Evolutionary conservation across 1,284 basidiomycete genomes (phyloP), one percentile per base, ranked within the genome.

Genomic region (Microbotryum lychnidis-dioicae): DNA sequence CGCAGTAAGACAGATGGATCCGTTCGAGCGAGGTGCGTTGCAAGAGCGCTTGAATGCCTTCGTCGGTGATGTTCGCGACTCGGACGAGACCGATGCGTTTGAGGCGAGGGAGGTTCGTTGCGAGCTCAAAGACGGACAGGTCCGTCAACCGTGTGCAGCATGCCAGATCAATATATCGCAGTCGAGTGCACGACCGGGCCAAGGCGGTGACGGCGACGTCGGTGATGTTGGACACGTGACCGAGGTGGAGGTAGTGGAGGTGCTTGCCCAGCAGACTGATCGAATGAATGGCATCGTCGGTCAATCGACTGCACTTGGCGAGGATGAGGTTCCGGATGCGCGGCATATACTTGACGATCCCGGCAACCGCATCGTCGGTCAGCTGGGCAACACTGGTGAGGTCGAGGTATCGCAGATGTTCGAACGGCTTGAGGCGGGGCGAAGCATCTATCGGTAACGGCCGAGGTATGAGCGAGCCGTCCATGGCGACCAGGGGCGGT

Each of bases 161-260:
- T 92, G 96, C 96, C 67, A 99, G 84, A 75, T 99, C 96, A 63
- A 99, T 86, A 74, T 98, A 99, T 69, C 96, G 81, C 61, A 99
- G 76, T n/a, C 96, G 81, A 0, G 90, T 93, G 76, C 96, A 99
- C 25, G 83, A 82, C 48, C 89, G 81, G 4, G 91, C 92, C 20
- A 99, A 79, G 10, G 83, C 82, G 57, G 85, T 86, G 46, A 99
- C 87, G 8, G 89, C 91, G 29, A 83, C 82, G 74, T 99, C 96
- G 3, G 93, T 96, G 68, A 98, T 91, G 70, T 84, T 86, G 37
- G 80, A 77, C 54, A 91, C 87, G 77, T 98, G 96, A 1, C 93
- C 96, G 16, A 98, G 80, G 75, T 99, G 96, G 47, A 99, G 81
- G 74, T 96, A 92, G 76, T 98, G 96, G 44, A 99, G 75, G 73